A percentile compares a stretch with the other conserved stretches of the same genome.
Evolutionary conservation across 2,329 filamentous ascomycete genomes (phyloP).

Genomic region (Aspergillus ochraceoroseus): DNA sequence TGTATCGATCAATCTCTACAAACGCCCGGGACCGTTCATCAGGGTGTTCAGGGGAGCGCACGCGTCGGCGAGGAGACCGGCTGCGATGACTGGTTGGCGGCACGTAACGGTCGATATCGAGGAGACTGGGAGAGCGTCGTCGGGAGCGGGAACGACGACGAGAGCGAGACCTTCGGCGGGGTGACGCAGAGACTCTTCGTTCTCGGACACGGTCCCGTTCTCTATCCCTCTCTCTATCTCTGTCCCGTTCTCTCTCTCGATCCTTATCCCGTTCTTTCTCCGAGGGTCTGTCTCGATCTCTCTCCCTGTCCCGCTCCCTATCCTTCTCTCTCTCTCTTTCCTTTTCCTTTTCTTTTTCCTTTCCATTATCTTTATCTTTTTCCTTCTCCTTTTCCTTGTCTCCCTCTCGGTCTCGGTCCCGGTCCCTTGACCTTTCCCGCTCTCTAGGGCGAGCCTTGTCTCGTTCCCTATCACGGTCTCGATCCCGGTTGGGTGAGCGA

Average conservation of each 20-base stretch:
- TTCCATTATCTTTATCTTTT: no score
- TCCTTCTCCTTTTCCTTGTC: constrained; percentile 15
- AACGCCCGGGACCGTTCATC: constrained; percentile 28
- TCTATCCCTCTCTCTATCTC: constrained; percentile 15
- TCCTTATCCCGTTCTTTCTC: constrained; percentile 2
- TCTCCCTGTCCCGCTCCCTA: constrained; percentile 12
- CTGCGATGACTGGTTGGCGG: constrained; percentile 40
- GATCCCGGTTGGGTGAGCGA: constrained; percentile 10
- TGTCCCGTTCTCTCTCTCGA: constrained; percentile 5
- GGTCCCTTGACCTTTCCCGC: constrained; percentile 9
- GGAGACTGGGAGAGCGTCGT: constrained; percentile 29
- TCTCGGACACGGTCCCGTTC: constrained; percentile 10
- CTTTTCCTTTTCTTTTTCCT: constrained; percentile 16
- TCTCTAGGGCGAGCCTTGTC: constrained; percentile 12
- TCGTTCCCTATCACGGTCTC: constrained; percentile 12
- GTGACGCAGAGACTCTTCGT: constrained; percentile 17
- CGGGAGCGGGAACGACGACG: constrained; percentile 29
- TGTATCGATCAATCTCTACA: constrained; percentile 44
- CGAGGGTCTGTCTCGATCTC: constrained; percentile 10
- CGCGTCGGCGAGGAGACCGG: constrained; percentile 39
- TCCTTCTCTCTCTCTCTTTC: constrained; percentile 18
- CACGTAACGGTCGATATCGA: constrained; percentile 45
- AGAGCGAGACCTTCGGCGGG: constrained; percentile 31
- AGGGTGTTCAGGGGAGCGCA: constrained; percentile 33
- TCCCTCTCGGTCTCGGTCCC: constrained; percentile 1